These are phyloP conservation scores for Ilyonectria mors-panacis DNA, from an alignment of 2,329 filamentous ascomycete genomes.

Conservation along the genomic window DNA sequence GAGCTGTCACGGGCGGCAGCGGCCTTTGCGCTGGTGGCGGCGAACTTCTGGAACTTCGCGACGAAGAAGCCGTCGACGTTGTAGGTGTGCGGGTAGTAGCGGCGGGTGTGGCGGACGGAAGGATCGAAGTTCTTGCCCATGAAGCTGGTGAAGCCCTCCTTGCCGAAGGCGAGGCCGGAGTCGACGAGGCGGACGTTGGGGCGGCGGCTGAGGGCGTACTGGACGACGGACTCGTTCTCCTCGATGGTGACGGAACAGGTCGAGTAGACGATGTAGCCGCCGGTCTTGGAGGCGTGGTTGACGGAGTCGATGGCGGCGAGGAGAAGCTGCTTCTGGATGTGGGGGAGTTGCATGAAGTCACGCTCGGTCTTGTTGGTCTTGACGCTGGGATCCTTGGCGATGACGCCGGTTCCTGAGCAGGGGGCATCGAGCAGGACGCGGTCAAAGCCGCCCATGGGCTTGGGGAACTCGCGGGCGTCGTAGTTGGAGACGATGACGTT, in stretches of 20 bases:
- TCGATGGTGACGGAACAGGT: slow-evolving; percentile 96
- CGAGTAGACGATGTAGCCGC: slow-evolving; percentile 96
- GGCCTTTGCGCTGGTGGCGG: slow-evolving; percentile 75
- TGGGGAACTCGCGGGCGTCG: slow-evolving; percentile 93
- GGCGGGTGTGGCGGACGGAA: slow-evolving; percentile 83
- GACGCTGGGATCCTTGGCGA: slow-evolving; percentile 94
- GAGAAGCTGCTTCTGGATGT: slow-evolving; percentile 94
- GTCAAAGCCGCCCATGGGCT: slow-evolving; percentile 95
- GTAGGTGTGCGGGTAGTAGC: slow-evolving; percentile 92
- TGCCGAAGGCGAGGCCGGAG: slow-evolving; percentile 90
- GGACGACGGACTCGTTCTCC: slow-evolving; percentile 90
- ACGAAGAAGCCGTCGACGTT: slow-evolving; percentile 99
- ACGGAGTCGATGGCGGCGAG: slow-evolving; percentile 95
- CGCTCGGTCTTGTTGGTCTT: slow-evolving; percentile 99
- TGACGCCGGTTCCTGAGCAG: slow-evolving; percentile 97
- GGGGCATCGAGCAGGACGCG: slow-evolving; percentile 94
- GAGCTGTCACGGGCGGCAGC: slow-evolving; percentile 52
- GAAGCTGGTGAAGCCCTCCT: slow-evolving; percentile 91
- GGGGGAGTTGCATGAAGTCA: slow-evolving; percentile 93
- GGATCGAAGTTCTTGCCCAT: slow-evolving; percentile 93
- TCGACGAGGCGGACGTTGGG: slow-evolving; percentile 96
- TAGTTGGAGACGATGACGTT: slow-evolving; percentile 98
- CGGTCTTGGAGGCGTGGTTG: slow-evolving; percentile 91
- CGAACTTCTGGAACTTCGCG: slow-evolving; percentile 95
- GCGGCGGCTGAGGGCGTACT: slow-evolving; percentile 91